These are phyloP conservation scores for Stramenopiles sp. DNA, from an alignment of 352 stramenopile genomes.

Conservation along the genomic window DNA sequence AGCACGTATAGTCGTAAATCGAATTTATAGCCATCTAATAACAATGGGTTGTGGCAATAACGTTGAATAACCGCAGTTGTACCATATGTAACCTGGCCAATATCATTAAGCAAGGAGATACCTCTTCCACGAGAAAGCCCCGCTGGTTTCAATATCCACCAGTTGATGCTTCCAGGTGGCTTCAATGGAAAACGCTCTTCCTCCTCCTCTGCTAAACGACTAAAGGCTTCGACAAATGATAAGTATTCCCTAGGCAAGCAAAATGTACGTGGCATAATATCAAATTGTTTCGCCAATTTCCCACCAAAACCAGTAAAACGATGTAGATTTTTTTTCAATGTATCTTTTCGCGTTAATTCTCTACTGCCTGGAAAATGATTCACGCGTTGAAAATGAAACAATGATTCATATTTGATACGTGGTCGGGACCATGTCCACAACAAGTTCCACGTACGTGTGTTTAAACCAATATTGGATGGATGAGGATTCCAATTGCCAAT, in stretches of 20 bases:
- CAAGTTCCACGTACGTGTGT: too few relatives aligned
- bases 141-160: slow-evolving; percentile 48
- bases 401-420: too few relatives aligned
- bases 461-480: too few relatives aligned
- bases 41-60: slow-evolving; percentile 46
- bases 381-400: slow-evolving; percentile 80
- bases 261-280: slow-evolving; percentile 74
- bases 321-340: slow-evolving; percentile 52
- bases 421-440: too few relatives aligned
- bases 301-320: slow-evolving; percentile 19
- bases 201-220: too few relatives aligned
- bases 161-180: too few relatives aligned
- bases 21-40: slow-evolving; percentile 47
- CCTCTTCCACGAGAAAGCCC: slow-evolving; percentile 46
- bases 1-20: slow-evolving; percentile 57
- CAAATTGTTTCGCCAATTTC: slow-evolving; percentile 29
- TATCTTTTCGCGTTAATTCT: slow-evolving; percentile 73
- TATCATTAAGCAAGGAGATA: slow-evolving; percentile 36
- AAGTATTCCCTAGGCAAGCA: slow-evolving; percentile 73
- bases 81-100: not conserved
- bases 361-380: slow-evolving; percentile 76
- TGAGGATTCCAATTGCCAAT: too few relatives aligned
- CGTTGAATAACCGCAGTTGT: slow-evolving; percentile 35
- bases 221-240: slow-evolving; percentile 56
- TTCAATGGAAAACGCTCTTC: too few relatives aligned